phyloP scores from a whole-genome alignment of 2,329 filamentous ascomycete species.

The Aspergillus tamarii region DNA sequence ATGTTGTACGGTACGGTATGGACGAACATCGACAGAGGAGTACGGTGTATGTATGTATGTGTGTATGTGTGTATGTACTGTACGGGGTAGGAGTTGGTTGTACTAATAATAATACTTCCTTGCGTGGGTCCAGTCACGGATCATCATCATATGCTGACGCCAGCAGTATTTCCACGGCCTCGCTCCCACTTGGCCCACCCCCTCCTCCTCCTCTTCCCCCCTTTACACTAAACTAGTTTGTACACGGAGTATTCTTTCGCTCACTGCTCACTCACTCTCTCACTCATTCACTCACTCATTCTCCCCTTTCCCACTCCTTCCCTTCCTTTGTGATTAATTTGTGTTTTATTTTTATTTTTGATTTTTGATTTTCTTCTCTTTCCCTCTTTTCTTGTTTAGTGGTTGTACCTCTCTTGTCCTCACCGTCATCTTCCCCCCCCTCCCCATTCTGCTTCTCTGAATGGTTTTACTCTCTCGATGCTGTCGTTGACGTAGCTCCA shows the following conservation, averaged over 20 bases:
- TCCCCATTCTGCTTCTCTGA: conserved; percentile 6
- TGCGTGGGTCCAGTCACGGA: too few relatives aligned
- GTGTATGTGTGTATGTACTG: too few relatives aligned
- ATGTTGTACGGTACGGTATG: too few relatives aligned
- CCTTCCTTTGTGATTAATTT: neutral
- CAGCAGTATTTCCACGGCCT: too few relatives aligned
- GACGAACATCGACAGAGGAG: too few relatives aligned
- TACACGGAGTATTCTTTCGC: neutral
- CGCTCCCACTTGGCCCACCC: too few relatives aligned
- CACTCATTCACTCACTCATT: neutral
- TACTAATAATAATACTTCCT: too few relatives aligned
- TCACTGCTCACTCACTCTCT: neutral
- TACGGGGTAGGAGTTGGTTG: too few relatives aligned
- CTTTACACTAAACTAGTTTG: neutral
- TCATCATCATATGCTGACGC: too few relatives aligned
- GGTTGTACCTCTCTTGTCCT: neutral
- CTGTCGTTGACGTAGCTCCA: conserved; percentile 33
- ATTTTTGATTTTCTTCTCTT: conserved; percentile 1
- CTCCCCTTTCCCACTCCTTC: conserved; percentile 6
- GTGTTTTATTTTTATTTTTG: conserved; percentile 3
- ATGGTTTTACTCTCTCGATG: conserved; percentile 29
- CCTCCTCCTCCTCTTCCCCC: neutral
- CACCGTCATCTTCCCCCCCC: neutral
- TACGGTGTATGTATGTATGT: too few relatives aligned
- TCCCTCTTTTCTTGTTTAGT: conserved; percentile 3